phyloP scores from a whole-genome alignment of 169 alveolate genomes.

The Plasmodium falciparum region DNA sequence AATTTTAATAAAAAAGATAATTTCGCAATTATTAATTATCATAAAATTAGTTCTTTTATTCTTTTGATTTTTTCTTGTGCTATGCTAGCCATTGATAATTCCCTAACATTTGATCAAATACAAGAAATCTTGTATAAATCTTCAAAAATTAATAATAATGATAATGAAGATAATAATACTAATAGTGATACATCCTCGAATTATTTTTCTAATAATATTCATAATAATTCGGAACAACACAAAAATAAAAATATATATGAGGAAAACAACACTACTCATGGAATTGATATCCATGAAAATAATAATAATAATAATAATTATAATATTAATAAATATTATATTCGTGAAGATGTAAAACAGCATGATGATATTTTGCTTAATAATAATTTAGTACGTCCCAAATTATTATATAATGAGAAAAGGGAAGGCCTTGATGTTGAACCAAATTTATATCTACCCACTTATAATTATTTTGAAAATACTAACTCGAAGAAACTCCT shows the following conservation, averaged over 20 bases:
- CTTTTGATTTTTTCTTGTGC: constrained; percentile 68
- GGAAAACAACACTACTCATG: background rate
- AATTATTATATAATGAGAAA: no score
- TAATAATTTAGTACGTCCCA: background rate
- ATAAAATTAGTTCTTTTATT: constrained; percentile 72
- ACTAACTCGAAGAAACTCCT: background rate
- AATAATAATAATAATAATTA: background rate
- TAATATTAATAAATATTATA: background rate
- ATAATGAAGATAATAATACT: constrained; percentile 16
- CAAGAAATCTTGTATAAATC: constrained; percentile 72
- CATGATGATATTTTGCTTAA: background rate
- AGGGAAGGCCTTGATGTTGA: no score
- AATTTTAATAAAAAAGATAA: constrained; percentile 82
- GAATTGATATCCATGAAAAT: background rate
- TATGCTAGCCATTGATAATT: constrained; percentile 62
- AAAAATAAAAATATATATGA: background rate
- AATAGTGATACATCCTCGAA: constrained; percentile 23
- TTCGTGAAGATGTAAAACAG: background rate
- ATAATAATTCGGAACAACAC: constrained; percentile 16
- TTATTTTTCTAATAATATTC: constrained; percentile 25
- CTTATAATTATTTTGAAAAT: background rate
- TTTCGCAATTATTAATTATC: constrained; percentile 82
- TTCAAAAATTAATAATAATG: constrained; percentile 57
- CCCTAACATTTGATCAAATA: constrained; percentile 59
- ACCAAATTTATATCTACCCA: no score